Evolutionary conservation across 2,329 filamentous ascomycete genomes (phyloP), one percentile per base, ranked within the genome.

Genomic region (Cephalotrichum gorgonifer): DNA sequence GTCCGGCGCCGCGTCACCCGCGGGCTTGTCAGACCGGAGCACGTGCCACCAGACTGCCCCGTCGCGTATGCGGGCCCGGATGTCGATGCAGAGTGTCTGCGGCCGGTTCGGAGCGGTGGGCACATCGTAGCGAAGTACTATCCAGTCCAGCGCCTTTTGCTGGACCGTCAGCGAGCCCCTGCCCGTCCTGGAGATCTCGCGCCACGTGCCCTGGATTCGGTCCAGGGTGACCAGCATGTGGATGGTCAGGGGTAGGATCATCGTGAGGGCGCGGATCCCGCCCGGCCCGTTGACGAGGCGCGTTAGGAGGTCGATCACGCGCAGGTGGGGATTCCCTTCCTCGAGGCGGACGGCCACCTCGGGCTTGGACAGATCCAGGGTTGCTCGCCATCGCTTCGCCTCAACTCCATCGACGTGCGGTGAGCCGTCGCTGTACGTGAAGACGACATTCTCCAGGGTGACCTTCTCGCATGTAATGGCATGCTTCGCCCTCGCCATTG

Each of bases 311-410:
- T 82, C 78, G 20, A 74, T 65, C 12, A 85, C 72, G 17, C 81
- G 75, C 42, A 83, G 67, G 57, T 89, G 85, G 2, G 86, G 85
- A 56, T 86, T 88, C 12, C 70, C 72, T 14, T 68, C 66, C 38
- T 82, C 73, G 20, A 91, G 69, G 25, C 69, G 65, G 26, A 93
- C 67, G 15, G 69, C 69, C 54, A 86, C 78, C 2, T 72, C 63
- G 17, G 70, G 65, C 9, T 66, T 64, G 20, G 70, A 68, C 28
- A 88, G 76, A 53, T 80, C 74, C 39, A 88, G 66, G 3, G 70
- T 70, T 2, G 82, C 79, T 52, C 67, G 71, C 72, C 77, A 77
- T 30, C 58, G 67, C 51, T 55, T 49, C n/a, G 41, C 20, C 35
- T 26, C 43, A 50, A 41, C 27, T 51, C 27, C 22, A 12, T 47